phyloP scores from a whole-genome alignment of 1,284 basidiomycete genomes.

The Ustilago cynodontis region DNA sequence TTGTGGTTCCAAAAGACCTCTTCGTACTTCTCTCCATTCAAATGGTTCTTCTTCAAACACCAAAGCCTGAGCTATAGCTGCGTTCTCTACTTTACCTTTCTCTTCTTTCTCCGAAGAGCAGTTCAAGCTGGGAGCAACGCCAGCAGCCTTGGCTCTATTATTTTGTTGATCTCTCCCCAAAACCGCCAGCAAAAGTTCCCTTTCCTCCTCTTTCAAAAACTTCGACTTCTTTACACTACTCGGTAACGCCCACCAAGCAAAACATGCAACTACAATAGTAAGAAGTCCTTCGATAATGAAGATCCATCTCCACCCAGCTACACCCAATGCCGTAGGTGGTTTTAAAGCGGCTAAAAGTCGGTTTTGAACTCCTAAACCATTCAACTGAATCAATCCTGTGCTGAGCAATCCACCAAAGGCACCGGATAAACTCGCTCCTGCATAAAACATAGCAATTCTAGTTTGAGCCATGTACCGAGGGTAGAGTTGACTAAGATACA shows the following conservation, averaged over 20 bases:
- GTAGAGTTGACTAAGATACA: conserved; percentile 44
- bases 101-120: conserved; percentile 23
- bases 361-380: conserved; percentile 73
- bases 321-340: conserved; percentile 47
- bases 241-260: conserved; percentile 75
- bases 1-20: conserved; percentile 53
- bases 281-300: conserved; percentile 77
- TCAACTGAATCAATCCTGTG: conserved; percentile 75
- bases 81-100: conserved; percentile 6
- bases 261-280: conserved; percentile 73
- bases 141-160: conserved; percentile 72
- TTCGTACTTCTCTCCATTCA: conserved; percentile 54
- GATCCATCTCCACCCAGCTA: conserved; percentile 72
- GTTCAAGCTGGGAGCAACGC: conserved; percentile 60
- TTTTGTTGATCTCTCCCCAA: conserved; percentile 65
- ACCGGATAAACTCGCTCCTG: conserved; percentile 67
- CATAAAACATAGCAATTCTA: conserved; percentile 43
- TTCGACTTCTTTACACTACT: conserved; percentile 75
- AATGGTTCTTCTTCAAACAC: conserved; percentile 49
- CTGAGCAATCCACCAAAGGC: conserved; percentile 71
- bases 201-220: conserved; percentile 74
- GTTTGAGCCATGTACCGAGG: conserved; percentile 48
- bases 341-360: conserved; percentile 12
- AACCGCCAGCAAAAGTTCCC: conserved; percentile 72
- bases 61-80: conserved; percentile 23